Base-by-base conservation (phyloP, 768 basidiomycete genomes). In the Cystobasidium ongulense region DNA sequence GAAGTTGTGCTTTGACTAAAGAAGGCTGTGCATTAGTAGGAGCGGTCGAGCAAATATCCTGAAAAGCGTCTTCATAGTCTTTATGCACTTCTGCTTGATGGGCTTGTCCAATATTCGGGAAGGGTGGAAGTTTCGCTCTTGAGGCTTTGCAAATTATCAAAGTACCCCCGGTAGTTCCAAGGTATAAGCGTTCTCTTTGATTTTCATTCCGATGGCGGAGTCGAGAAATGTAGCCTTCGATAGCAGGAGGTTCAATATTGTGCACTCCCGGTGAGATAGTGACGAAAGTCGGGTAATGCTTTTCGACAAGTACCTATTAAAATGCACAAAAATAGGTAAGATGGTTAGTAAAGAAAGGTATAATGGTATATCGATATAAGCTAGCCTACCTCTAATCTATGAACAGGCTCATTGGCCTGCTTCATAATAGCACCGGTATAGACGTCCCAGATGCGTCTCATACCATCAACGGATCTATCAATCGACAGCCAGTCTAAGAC, bases 341-440 rank as follows among this genome's bases (percentile, higher is more conserved):
- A n/a, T n/a, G n/a, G n/a, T n/a, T n/a, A n/a, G n/a, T n/a, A n/a
- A n/a, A n/a, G n/a, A n/a, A n/a, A n/a, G n/a, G n/a, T n/a, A n/a
- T n/a, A n/a, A n/a, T n/a, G n/a, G 13, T 13, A 59, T 13, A 59
- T 46, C 43, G 43, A 15, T 5, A 25, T 36, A 23, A 38, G 10
- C 63, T 38, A 38, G 57, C 63, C 46, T 39, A 46, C 50, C 66
- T 68, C 66, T 18, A 68, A 41, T 68, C 50, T 11, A 68, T 68
- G 18, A 10, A 46, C 29, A 50, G 46, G 23, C 36, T 54, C 38
- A 25, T 35, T 35, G 21, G 39, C 31, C 50, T 68, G 66, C 50
- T 33, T 39, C 66, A 68, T 68, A n/a, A 68, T 53, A 25, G 66
- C 66, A 41, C 66, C 66, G 7, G 66, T 68, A 27, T 68, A 68